phyloP scores from a whole-genome alignment of 768 basidiomycete species.

The Xerocomus brunneocitrinus region DNA sequence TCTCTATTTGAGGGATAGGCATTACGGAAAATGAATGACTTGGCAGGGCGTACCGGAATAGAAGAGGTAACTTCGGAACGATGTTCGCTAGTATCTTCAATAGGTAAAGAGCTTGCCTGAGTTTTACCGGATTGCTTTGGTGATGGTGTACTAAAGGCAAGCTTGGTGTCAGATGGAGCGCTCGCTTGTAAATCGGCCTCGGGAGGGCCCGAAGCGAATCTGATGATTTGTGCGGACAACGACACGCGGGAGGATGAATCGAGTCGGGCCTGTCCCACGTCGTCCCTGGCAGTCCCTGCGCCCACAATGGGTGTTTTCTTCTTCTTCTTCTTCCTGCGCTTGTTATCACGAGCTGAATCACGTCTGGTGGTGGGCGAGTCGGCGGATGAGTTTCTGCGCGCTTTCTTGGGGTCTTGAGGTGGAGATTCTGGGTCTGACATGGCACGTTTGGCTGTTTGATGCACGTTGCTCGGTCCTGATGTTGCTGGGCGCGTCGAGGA shows the following conservation, averaged over 20 bases:
- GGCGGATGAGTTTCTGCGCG: conserved; percentile 17
- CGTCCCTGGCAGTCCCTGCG: conserved; percentile 6
- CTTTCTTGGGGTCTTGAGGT: conserved; percentile 21
- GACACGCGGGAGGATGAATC: conserved; percentile 16
- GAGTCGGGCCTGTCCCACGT: conserved; percentile 1
- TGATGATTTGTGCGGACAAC: conserved; percentile 19
- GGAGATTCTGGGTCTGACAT: conserved; percentile 24
- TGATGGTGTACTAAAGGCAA: neutral
- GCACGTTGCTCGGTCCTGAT: conserved; percentile 11
- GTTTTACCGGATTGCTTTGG: neutral
- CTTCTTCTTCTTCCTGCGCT: conserved; percentile 26
- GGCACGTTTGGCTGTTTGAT: conserved; percentile 11
- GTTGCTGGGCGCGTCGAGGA: conserved; percentile 19
- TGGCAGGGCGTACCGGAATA: conserved; percentile 11
- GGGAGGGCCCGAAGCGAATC: conserved; percentile 22
- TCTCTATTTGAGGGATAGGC: conserved; percentile 11
- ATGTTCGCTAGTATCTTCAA: neutral
- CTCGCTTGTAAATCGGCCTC: conserved; percentile 7
- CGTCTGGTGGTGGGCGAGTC: conserved; percentile 12
- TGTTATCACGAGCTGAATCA: conserved; percentile 22
- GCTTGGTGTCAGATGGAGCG: neutral
- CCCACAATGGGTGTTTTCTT: conserved; percentile 27
- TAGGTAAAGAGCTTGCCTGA: neutral
- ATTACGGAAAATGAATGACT: neutral
- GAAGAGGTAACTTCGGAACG: conserved; percentile 6